These are phyloP conservation scores for Dimocarpus longan DNA, from an alignment of 345 rosid genomes.

Conservation along the genomic window DNA sequence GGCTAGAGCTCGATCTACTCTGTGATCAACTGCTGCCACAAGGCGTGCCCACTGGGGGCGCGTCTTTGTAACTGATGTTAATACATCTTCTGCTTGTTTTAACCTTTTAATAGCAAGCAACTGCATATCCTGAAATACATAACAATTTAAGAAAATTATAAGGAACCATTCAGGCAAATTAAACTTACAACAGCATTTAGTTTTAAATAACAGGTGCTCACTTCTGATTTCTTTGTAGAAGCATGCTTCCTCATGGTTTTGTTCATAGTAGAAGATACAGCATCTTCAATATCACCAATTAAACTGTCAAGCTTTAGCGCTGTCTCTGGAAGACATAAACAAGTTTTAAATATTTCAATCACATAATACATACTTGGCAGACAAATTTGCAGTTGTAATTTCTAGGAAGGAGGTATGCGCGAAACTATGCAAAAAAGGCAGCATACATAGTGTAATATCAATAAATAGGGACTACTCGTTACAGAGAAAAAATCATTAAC, in stretches of 20 bases:
- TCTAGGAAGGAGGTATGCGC: background rate
- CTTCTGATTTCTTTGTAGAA: slow-evolving; percentile 56
- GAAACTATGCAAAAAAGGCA: background rate
- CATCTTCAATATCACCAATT: slow-evolving; percentile 93
- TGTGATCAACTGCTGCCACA: slow-evolving; percentile 84
- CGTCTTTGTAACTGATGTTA: slow-evolving; percentile 56
- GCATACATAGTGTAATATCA: background rate
- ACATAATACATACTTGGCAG: background rate
- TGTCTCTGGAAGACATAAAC: slow-evolving; percentile 65
- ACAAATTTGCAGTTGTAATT: background rate
- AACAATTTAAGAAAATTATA: background rate
- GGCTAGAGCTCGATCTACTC: slow-evolving; percentile 92
- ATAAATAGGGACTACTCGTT: background rate
- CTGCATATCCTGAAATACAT: slow-evolving; percentile 56
- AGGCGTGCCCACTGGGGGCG: slow-evolving; percentile 78
- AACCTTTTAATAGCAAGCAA: slow-evolving; percentile 62
- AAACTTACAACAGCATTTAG: slow-evolving; percentile 5
- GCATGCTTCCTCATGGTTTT: slow-evolving; percentile 56
- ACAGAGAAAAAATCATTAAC: background rate
- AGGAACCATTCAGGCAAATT: background rate
- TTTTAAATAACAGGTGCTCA: slow-evolving; percentile 38
- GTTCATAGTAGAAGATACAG: slow-evolving; percentile 67
- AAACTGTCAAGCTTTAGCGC: slow-evolving; percentile 79
- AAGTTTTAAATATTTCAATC: background rate
- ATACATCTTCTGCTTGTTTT: slow-evolving; percentile 62